Evolutionary conservation across 1,284 basidiomycete genomes (phyloP).

Genomic region (Cutaneotrichosporon daszewskae): DNA sequence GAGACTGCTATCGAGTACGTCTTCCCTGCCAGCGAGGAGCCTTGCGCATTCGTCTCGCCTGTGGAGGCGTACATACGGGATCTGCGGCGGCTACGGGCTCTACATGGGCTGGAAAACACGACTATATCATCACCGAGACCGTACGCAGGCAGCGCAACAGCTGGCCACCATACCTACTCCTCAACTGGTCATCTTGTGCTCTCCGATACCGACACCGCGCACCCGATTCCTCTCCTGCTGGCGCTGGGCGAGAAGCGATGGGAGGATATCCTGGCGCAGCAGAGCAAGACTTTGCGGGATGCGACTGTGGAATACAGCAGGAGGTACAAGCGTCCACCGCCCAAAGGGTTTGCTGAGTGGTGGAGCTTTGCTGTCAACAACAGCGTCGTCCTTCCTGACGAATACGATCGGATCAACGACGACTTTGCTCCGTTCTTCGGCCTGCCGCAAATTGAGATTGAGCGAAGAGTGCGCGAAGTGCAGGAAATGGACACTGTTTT

Average conservation of each 20-base stretch:
- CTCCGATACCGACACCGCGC: constrained; percentile 41
- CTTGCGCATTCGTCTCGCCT: constrained; percentile 37
- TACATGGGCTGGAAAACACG: constrained; percentile 10
- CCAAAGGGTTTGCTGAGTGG: constrained; percentile 82
- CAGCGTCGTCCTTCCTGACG: constrained; percentile 73
- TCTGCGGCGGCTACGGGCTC: constrained; percentile 23
- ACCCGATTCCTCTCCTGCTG: constrained; percentile 75
- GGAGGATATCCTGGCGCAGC: constrained; percentile 59
- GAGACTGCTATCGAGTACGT: too few relatives aligned
- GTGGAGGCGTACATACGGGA: constrained; percentile 40
- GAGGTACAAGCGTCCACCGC: constrained; percentile 70
- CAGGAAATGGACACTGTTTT: constrained; percentile 41
- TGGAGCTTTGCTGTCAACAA: constrained; percentile 69
- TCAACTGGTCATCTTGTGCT: constrained; percentile 40
- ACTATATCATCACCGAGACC: not conserved
- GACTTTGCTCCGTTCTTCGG: constrained; percentile 78
- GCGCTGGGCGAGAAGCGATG: constrained; percentile 66
- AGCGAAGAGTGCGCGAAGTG: constrained; percentile 57
- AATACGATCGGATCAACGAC: constrained; percentile 72
- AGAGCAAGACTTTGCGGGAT: constrained; percentile 65
- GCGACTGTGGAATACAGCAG: constrained; percentile 71
- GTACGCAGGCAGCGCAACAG: not conserved
- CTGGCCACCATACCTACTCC: constrained; percentile 30
- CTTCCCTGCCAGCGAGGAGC: not conserved
- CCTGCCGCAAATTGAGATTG: constrained; percentile 64